Conservation (phyloP, 768 basidiomycete genomes). For the Gymnopilus dilepis region DNA sequence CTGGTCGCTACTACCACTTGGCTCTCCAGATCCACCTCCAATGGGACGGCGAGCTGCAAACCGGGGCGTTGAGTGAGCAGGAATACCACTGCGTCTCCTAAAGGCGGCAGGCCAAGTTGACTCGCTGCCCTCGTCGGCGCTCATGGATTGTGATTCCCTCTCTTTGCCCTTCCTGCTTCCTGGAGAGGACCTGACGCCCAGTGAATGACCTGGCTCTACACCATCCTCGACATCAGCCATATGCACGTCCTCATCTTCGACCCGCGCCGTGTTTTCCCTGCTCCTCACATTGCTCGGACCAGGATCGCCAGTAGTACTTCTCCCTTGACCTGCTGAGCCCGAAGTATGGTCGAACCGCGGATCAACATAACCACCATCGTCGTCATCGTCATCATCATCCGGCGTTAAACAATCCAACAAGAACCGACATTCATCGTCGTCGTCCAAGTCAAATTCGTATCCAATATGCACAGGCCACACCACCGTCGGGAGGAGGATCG, state of each 20-base stretch:
- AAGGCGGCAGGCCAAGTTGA: not conserved
- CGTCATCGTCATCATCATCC: not conserved
- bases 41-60: not conserved
- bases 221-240: not conserved
- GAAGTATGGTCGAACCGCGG: not conserved
- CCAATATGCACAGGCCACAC: conserved; percentile 1
- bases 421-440: not conserved
- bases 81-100: not conserved
- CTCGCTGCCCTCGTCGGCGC: not conserved
- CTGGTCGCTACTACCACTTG: not conserved
- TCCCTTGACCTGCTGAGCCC: not conserved
- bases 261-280: not conserved
- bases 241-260: not conserved
- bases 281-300: not conserved
- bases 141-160: not conserved
- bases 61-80: not conserved
- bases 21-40: no score
- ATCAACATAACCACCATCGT: not conserved
- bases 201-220: not conserved
- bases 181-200: not conserved
- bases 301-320: not conserved
- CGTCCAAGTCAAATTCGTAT: conserved; percentile 4
- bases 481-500: not conserved
- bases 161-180: conserved; percentile 2
- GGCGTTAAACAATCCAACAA: not conserved